Base-by-base conservation (phyloP, 495 filamentous ascomycete species). In the Thermothielavioides terrestris region DNA sequence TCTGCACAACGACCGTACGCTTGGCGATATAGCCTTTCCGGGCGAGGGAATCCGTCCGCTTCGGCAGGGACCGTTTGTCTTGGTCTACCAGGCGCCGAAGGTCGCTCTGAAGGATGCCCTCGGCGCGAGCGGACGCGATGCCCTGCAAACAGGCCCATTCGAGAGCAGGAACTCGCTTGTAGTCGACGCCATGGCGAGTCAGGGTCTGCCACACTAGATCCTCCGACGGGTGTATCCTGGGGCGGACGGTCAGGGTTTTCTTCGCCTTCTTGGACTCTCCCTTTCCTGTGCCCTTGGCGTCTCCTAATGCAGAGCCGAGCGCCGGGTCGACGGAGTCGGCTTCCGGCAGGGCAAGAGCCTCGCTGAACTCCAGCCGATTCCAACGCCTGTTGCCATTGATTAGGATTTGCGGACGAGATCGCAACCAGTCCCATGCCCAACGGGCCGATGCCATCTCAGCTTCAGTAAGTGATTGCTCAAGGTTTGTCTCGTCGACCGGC, bases 11-110 rank as follows among this genome's bases (percentile, higher is more conserved):
- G 5, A 90, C 74, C 1, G 77, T 74, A 30, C 79, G 77, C 66
- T 96, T 96, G 31, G 82, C 81, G 39, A 96, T 88, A 63, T 95
- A 94, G 8, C 90, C 91, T 58, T 84, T 86, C 47, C 74, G 71
- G 18, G 78, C 77, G 17, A 96, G 75, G 1, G 74, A 68, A 53
- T 89, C 84, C 1, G 90, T 95, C 34, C 91, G 76, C 42, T 80
- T 80, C 11, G 90, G 88, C 6, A 95, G 78, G 2, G 90, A 95
- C 36, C 88, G 77, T 61, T 94, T 94, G 63, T 95, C 88, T 66
- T 95, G 90, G 17, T 84, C 82, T 52, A 86, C 88, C 8, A 85
- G 61, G 26, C 69, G 76, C 18, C 82, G 78, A n/a, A 95, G 70
- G 17, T 90, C 82, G 7, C 83, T 80, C 66, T 96, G 91, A 1